phyloP scores from a whole-genome alignment of 495 filamentous ascomycete genomes.

The Sordaria brevicollis region DNA sequence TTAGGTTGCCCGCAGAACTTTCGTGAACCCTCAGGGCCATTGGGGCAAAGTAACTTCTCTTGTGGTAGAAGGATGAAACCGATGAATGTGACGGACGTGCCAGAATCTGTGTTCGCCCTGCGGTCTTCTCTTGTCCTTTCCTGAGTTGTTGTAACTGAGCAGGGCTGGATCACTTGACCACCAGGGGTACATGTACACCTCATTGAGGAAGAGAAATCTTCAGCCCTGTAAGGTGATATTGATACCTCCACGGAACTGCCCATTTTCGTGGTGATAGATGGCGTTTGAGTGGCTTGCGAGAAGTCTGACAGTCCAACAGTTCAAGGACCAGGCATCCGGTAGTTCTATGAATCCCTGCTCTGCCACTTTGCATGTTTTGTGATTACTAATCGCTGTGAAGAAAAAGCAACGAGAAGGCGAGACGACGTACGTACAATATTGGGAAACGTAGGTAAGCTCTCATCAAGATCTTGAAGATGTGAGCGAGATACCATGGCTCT shows the following conservation, averaged over 20 bases:
- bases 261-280: not conserved
- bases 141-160: no score
- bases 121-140: not conserved
- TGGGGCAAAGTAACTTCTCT: not conserved
- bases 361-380: no score
- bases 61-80: not conserved
- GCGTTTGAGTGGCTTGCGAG: not conserved
- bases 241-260: not conserved
- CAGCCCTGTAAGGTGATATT: not conserved
- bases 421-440: not conserved
- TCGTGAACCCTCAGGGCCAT: not conserved
- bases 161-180: not conserved
- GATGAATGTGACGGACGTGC: not conserved
- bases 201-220: not conserved
- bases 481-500: not conserved
- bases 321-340: not conserved
- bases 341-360: no score
- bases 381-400: not conserved
- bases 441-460: not conserved
- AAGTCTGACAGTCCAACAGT: no score
- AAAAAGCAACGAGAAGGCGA: not conserved
- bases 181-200: not conserved
- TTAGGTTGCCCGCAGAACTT: no score
- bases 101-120: not conserved
- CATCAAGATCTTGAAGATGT: not conserved